phyloP scores from a whole-genome alignment of 768 basidiomycete species.

The Lactarius psammicola region DNA sequence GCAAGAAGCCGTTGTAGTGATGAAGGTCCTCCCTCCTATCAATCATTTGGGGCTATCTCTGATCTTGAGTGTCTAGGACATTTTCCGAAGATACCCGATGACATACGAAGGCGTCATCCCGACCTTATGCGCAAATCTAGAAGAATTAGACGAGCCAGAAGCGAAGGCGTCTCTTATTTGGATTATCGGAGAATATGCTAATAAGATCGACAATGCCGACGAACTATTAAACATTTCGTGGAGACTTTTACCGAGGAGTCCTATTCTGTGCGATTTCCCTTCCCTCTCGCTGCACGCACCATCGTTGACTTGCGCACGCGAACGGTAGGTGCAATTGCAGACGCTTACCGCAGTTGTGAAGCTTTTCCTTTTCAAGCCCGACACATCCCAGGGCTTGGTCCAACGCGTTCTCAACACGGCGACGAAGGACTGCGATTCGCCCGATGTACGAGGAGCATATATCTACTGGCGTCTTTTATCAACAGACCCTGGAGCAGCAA shows the following conservation, averaged over 20 bases:
- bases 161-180: constrained; percentile 97
- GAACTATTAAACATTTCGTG: constrained; percentile 85
- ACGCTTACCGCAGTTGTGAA: constrained; percentile 96
- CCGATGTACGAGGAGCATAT: constrained; percentile 96
- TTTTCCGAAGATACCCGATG: constrained; percentile 95
- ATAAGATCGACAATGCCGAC: constrained; percentile 89
- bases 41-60: neutral
- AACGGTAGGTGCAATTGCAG: constrained; percentile 55
- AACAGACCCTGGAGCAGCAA: constrained; percentile 92
- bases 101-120: constrained; percentile 98
- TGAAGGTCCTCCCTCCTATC: constrained; percentile 66
- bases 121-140: constrained; percentile 89
- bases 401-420: constrained; percentile 91
- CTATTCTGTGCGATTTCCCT: constrained; percentile 62
- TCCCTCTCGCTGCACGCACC: neutral
- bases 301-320: neutral
- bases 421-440: constrained; percentile 95
- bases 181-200: constrained; percentile 98
- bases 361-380: constrained; percentile 92
- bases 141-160: constrained; percentile 96
- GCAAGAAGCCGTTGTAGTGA: constrained; percentile 96
- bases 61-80: constrained; percentile 58
- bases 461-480: constrained; percentile 97
- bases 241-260: constrained; percentile 93
- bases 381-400: constrained; percentile 87